Base-by-base conservation (phyloP, 1,139 yeast genomes). In the Pichia sp. region DNA sequence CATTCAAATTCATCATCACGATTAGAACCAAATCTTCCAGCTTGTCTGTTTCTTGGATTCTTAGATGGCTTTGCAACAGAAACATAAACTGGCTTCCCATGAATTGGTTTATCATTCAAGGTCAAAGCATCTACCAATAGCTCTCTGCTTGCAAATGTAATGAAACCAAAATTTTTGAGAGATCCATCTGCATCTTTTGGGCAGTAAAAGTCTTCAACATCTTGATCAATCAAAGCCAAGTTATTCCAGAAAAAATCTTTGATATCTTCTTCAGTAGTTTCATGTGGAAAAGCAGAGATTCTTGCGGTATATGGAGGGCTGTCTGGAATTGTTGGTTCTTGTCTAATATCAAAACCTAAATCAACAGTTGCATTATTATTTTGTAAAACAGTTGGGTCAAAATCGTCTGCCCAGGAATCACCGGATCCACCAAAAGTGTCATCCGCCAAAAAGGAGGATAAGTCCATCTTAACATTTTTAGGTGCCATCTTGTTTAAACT, bases 251-350 rank as follows among this genome's bases (percentile, higher is more conserved):
- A 78, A 68, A 84, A 83, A 36, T 75, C 76, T 41, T 64, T 68
- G 47, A 91, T 70, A 35, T 70, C 76, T 28, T 69, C 77, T 61
- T 89, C 96, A 43, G 70, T 65, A 35, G 77, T 74, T 25, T 47
- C 52, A 50, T 84, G 91, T 45, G 96, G 88, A 59, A 93, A 74
- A 64, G 89, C 88, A 58, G 79, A 77, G 53, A 91, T 72, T 63
- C 88, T 77, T 18, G 96, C 96, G 57, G 85, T 83, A 71, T 66
- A 93, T 42, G 99, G 99, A 24, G 96, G 89, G 42, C 68, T 72
- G 56, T 88, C 94, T 37, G 99, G 99, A 48, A 93, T 71, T 35
- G 95, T 95, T 56, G 67, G 83, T 56, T 80, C 91, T 49, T 30
- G 39, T 36, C 54, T 38, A 25, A 46, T 25, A 21, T 40, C 40